Evolutionary conservation across 108 stramenopile species (phyloP), one percentile per base, ranked within the genome.

Genomic region (Nitzschia sp.): DNA sequence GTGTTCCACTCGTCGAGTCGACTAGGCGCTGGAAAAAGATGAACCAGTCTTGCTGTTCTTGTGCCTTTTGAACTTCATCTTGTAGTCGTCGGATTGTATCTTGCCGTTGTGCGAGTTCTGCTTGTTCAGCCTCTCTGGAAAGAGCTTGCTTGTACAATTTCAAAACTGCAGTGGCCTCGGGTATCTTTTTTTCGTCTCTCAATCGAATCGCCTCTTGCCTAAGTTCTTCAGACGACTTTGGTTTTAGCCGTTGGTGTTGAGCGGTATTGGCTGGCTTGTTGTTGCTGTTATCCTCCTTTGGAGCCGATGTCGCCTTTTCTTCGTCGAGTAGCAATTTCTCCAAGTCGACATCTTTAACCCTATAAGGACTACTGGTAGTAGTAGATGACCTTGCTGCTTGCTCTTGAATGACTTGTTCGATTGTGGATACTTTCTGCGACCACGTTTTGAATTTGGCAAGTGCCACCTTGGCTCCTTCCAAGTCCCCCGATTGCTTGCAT

Each of bases 131-230:
- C 68, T 78, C 77, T 11, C 71, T 6, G 1, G 56, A 47, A 15
- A 79, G 33, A 23, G 49, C 67, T 64, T 79, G 64, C 60, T 74
- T 80, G 64, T 64, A 66, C 13, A 74, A 29, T 42, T 66, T 49
- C 17, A 80, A 36, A 31, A 74, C 21, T 8, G 61, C 46, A 15
- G 72, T 54, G 18, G 72, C 79, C 29, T 74, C 72, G 15, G 68
- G 51, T 1, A 61, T 63, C 30, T 74, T 63, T 28, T 70, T 74
- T 32, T 38, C 57, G 47, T 70, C 72, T 60, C 68, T 70, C 32
- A 74, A 34, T 48, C 66, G 66, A 51, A 71, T 34, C 24, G 59
- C 79, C 58, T 80, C 69, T 30, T 46, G 57, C 60, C 64, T 57
- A 6, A 74, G 32, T 34, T 74, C 73, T 29, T 33, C 58, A 45